Evolutionary conservation across 2,329 filamentous ascomycete genomes (phyloP).

Genomic region (Herpotrichia juniperi): DNA sequence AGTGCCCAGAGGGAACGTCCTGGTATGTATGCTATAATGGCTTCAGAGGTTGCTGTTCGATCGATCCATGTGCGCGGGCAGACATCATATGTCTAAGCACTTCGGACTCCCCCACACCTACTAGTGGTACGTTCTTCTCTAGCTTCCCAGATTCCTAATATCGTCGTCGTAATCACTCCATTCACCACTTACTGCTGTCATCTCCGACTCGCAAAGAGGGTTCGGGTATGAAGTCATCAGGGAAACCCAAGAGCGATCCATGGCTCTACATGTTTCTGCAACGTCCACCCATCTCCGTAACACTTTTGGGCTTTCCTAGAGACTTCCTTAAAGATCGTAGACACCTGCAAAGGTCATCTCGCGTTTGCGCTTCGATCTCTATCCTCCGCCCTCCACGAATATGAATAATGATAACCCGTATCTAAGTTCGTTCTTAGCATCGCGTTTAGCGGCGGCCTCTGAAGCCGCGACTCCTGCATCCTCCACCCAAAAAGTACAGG

Average conservation of each 20-base stretch:
- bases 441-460: neutral
- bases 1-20: neutral
- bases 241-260: neutral
- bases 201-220: neutral
- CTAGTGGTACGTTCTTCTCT: conserved; percentile 19
- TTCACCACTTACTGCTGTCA: conserved; percentile 2
- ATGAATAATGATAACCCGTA: neutral
- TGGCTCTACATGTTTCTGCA: neutral
- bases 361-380: neutral
- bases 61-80: conserved; percentile 26
- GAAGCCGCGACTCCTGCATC: neutral
- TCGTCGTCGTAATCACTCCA: conserved; percentile 7
- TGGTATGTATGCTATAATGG: conserved; percentile 24
- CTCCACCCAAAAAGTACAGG: neutral
- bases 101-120: conserved; percentile 23
- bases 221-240: conserved; percentile 3
- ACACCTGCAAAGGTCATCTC: neutral
- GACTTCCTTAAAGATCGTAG: neutral
- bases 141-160: neutral
- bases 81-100: conserved; percentile 23
- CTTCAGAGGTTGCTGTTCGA: conserved; percentile 32
- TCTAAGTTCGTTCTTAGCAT: neutral
- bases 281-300: neutral
- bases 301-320: neutral
- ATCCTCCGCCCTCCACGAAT: neutral